Percentiles rank a stretch among this genome's conserved stretches.
phyloP scores from a whole-genome alignment of 352 stramenopile species.

The Globisporangium irregulare region DNA sequence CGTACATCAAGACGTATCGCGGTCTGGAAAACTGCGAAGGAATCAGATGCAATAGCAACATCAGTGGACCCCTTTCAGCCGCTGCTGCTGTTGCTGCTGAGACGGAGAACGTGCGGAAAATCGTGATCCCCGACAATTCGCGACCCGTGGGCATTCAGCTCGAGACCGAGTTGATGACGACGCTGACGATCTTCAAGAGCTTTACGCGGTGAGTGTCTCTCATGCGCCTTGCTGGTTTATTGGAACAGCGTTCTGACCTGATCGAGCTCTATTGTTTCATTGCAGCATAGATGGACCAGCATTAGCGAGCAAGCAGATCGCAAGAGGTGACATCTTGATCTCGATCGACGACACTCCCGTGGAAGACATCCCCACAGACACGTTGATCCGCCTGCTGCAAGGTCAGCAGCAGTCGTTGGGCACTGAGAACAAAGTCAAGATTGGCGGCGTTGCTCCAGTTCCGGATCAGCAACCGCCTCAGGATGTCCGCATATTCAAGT shows the following conservation, averaged over 20 bases:
- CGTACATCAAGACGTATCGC: conserved; percentile 17
- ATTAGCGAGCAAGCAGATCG: conserved; percentile 9
- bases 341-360: conserved; percentile 27
- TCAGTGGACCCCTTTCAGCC: not conserved
- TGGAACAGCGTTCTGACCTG: not conserved
- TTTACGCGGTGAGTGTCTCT: conserved; percentile 22
- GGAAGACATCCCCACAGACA: conserved; percentile 28
- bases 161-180: conserved; percentile 36
- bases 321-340: conserved; percentile 24
- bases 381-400: conserved; percentile 24
- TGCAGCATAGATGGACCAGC: conserved; percentile 14
- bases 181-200: conserved; percentile 29
- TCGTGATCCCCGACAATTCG: conserved; percentile 27
- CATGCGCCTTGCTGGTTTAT: not conserved
- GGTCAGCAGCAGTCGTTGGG: not conserved
- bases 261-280: not conserved
- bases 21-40: conserved; percentile 22
- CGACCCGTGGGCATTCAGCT: conserved; percentile 26
- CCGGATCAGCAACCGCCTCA: not conserved
- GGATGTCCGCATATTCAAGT: not conserved
- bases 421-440: not conserved
- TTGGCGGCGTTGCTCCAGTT: not conserved
- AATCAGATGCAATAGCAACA: conserved; percentile 1
- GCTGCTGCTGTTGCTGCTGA: not conserved
- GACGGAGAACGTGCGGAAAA: conserved; percentile 15